phyloP scores from a whole-genome alignment of 1,139 yeast genomes.

The Saccharomyces hybrid region DNA sequence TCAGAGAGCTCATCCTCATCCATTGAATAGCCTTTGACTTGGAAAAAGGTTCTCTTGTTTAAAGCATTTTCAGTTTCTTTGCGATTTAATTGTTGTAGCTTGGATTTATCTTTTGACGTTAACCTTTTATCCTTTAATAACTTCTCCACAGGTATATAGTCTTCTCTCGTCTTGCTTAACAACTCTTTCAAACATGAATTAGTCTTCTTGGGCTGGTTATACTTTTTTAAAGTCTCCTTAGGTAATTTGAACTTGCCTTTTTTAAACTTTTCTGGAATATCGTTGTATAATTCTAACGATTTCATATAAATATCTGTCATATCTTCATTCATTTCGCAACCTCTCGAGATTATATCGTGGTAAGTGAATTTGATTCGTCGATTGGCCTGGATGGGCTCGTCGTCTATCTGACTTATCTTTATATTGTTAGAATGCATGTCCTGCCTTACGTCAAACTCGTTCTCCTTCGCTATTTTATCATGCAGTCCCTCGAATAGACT shows the following conservation, averaged over 20 bases:
- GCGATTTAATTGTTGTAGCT: slow-evolving; percentile 11
- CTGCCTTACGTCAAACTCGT: slow-evolving; percentile 11
- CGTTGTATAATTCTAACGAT: slow-evolving; percentile 27
- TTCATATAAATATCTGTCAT: slow-evolving; percentile 28
- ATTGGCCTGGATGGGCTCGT: slow-evolving; percentile 13
- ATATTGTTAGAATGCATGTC: slow-evolving; percentile 15
- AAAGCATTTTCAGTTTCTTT: slow-evolving; percentile 16
- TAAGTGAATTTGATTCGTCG: slow-evolving; percentile 19
- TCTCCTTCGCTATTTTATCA: slow-evolving; percentile 20
- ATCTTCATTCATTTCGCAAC: slow-evolving; percentile 28
- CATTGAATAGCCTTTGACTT: slow-evolving; percentile 13
- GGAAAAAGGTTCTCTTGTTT: slow-evolving; percentile 22
- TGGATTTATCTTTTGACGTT: slow-evolving; percentile 15
- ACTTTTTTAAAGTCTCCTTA: slow-evolving; percentile 18
- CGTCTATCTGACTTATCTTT: slow-evolving; percentile 10
- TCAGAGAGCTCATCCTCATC: slow-evolving; percentile 2
- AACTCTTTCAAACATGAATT: slow-evolving; percentile 7
- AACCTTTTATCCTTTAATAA: slow-evolving; percentile 18
- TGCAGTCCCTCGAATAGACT: slow-evolving; percentile 25
- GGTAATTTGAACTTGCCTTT: slow-evolving; percentile 22
- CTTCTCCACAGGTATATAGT: slow-evolving; percentile 15
- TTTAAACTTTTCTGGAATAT: slow-evolving; percentile 22
- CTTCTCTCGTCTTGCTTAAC: slow-evolving; percentile 10
- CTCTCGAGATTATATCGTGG: slow-evolving; percentile 26
- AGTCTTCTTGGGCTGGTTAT: slow-evolving; percentile 9